Percentiles rank a stretch among this genome's conserved stretches.
These are phyloP conservation scores for Begonia peltatifolia DNA, from an alignment of 306 rosid species.

Conservation along the genomic window DNA sequence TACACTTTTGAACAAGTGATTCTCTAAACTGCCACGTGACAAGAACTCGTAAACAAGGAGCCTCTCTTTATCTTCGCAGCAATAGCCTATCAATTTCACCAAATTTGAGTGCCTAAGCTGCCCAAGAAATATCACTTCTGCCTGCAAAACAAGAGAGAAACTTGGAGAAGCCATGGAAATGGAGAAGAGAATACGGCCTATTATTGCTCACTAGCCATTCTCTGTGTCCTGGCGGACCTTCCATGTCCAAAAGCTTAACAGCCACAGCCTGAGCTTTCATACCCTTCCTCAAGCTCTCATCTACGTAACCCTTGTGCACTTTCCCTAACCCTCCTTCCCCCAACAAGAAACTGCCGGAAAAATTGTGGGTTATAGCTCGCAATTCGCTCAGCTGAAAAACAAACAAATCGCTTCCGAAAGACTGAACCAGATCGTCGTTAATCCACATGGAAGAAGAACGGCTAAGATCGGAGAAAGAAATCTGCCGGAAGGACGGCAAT, in stretches of 20 bases:
- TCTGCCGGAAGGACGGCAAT: constrained; percentile 51
- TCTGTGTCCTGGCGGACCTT: constrained; percentile 93
- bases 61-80: constrained; percentile 92
- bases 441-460: constrained; percentile 61
- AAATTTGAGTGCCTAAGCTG: constrained; percentile 86
- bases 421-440: constrained; percentile 66
- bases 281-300: constrained; percentile 50
- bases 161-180: neutral
- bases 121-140: constrained; percentile 93
- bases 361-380: constrained; percentile 79
- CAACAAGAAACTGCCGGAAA: constrained; percentile 61
- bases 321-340: constrained; percentile 96
- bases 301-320: constrained; percentile 82
- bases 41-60: constrained; percentile 86
- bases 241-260: constrained; percentile 78
- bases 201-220: constrained; percentile 84
- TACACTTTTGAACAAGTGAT: constrained; percentile 91
- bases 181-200: no score
- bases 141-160: constrained; percentile 30
- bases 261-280: constrained; percentile 90
- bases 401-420: constrained; percentile 61
- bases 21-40: constrained; percentile 95
- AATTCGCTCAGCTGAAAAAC: constrained; percentile 74
- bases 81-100: constrained; percentile 81
- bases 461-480: constrained; percentile 84